A percentile compares a stretch with the other conserved stretches of the same genome.
Conservation (phyloP, 495 filamentous ascomycete genomes). For the Neurospora sp. region DNA sequence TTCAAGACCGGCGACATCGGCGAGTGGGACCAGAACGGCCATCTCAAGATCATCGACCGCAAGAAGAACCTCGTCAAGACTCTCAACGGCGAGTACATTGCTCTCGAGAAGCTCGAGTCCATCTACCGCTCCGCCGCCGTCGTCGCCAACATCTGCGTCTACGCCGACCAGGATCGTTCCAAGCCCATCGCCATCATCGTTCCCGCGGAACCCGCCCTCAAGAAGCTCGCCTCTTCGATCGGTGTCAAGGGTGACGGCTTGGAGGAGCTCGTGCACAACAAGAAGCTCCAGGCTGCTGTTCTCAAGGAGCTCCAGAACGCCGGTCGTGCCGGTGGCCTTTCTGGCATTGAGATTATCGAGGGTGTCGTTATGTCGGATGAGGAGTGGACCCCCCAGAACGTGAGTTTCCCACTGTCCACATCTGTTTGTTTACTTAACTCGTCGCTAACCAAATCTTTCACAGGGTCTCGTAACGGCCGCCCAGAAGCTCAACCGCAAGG, state of each 20-base stretch:
- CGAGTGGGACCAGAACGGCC: conserved; percentile 73
- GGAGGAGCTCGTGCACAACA: conserved; percentile 73
- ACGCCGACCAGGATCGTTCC: conserved; percentile 67
- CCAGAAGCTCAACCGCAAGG: conserved; percentile 67
- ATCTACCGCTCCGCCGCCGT: conserved; percentile 78
- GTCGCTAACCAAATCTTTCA: conserved; percentile 16
- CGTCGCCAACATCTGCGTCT: conserved; percentile 91
- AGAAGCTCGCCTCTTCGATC: conserved; percentile 68
- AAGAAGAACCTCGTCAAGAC: conserved; percentile 99
- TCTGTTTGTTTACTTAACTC: neutral
- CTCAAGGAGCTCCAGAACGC: conserved; percentile 69
- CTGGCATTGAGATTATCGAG: conserved; percentile 82
- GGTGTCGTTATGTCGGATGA: conserved; percentile 90
- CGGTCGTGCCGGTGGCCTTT: conserved; percentile 66
- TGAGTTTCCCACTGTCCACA: conserved; percentile 38
- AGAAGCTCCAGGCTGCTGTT: conserved; percentile 70
- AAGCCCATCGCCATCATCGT: conserved; percentile 94
- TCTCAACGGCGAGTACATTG: conserved; percentile 92
- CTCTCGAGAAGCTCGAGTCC: conserved; percentile 96
- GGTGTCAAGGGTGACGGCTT: conserved; percentile 59
- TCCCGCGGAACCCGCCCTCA: conserved; percentile 72
- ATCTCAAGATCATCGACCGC: conserved; percentile 83
- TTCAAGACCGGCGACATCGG: conserved; percentile 96
- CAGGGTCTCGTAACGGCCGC: conserved; percentile 60
- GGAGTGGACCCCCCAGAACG: conserved; percentile 95